phyloP scores from a whole-genome alignment of 345 rosid species.

The Clausena lansium region DNA sequence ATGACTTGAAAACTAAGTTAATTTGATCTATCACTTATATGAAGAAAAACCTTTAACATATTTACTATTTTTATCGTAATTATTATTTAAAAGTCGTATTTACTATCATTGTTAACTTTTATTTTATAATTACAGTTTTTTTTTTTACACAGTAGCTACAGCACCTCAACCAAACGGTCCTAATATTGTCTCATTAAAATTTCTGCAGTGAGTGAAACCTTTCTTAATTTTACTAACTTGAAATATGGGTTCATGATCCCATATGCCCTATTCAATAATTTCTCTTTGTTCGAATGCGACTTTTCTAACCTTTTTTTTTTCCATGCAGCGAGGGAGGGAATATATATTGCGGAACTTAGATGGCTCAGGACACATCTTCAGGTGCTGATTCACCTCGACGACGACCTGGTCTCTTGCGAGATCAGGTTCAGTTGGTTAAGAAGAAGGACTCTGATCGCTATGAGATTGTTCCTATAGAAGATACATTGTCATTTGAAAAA shows the following conservation, averaged over 20 bases:
- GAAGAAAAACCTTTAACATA: no score
- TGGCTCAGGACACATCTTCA: constrained; percentile 60
- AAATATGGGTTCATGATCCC: not conserved
- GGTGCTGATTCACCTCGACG: constrained; percentile 73
- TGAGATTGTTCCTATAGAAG: constrained; percentile 82
- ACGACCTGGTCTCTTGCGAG: constrained; percentile 78
- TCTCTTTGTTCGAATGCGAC: not conserved
- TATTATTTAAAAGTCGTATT: no score
- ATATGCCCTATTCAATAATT: not conserved
- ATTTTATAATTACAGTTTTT: no score
- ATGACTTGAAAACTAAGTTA: no score
- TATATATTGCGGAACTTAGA: constrained; percentile 19
- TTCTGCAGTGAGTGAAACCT: not conserved
- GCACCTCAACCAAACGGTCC: no score
- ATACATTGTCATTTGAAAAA: constrained; percentile 79
- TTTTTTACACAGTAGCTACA: no score
- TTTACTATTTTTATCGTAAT: no score
- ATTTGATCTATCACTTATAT: no score
- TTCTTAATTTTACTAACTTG: not conserved
- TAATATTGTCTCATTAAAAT: not conserved
- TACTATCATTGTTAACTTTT: no score
- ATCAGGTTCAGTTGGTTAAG: constrained; percentile 77
- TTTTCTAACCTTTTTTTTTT: not conserved
- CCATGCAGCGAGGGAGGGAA: not conserved
- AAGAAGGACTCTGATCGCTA: constrained; percentile 71